phyloP scores from a whole-genome alignment of 139 green algal species.

The Coelastrella sp. region DNA sequence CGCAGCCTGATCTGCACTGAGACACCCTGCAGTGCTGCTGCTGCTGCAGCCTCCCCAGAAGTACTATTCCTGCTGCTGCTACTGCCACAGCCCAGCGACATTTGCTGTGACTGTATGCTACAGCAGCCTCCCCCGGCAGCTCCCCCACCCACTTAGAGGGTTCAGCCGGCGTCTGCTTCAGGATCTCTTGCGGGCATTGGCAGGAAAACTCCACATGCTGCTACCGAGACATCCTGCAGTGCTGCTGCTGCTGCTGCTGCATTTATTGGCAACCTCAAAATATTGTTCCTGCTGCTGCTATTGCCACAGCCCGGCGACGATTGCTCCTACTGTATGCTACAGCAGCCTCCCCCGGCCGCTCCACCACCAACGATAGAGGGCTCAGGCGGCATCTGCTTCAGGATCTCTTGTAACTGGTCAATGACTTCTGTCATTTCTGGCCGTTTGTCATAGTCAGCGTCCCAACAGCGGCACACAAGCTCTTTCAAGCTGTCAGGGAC shows the following conservation, averaged over 20 bases:
- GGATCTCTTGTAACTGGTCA: conserved; percentile 7
- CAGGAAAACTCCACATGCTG: too few species aligned
- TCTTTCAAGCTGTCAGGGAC: conserved; percentile 62
- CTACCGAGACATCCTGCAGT: neutral
- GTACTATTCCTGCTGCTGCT: too few species aligned
- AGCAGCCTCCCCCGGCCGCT: neutral
- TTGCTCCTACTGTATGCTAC: conserved; percentile 23
- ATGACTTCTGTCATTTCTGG: conserved; percentile 63
- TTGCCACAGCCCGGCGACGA: neutral
- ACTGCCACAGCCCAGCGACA: neutral
- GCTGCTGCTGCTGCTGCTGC: neutral
- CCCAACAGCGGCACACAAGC: conserved; percentile 77
- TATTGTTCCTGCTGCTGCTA: too few species aligned
- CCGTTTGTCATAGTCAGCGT: conserved; percentile 61
- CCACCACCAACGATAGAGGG: neutral
- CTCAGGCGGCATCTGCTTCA: conserved; percentile 19
- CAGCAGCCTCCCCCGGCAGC: neutral
- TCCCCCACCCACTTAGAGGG: neutral
- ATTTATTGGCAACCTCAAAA: neutral
- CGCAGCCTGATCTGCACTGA: too few species aligned
- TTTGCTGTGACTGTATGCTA: conserved; percentile 16
- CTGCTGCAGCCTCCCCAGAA: neutral
- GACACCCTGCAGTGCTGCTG: neutral
- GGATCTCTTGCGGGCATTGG: neutral
- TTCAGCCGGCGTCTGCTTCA: conserved; percentile 9